Evolutionary conservation across 257 asterid species (phyloP), one percentile per base, ranked within the genome.

Genomic region (Coffea eugenioides): DNA sequence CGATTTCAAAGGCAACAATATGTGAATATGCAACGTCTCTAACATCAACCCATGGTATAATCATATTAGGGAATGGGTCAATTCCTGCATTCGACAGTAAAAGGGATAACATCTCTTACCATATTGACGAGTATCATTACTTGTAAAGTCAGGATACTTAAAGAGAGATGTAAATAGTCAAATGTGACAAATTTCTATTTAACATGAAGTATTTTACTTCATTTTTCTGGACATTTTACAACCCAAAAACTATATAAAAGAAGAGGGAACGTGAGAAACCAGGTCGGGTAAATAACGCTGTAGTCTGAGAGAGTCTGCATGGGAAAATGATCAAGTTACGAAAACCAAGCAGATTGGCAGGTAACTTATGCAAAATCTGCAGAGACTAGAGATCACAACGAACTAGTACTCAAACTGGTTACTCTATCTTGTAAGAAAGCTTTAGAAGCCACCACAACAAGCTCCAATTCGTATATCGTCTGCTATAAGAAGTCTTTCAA

Each of bases 11-110:
- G 45, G 95, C 95, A 7, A 88, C 79, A 88, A 92, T 81, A 71
- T 91, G 97, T 31, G 97, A 92, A 62, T 85, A 39, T 8, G 93
- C 97, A 51, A 91, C 97, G 81, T 92, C 97, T 77, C 81, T 91
- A 15, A 92, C 97, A 67, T 91, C 83, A 8, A 90, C 89, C 92
- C 90, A 87, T 67, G 91, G 88, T 75, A 77, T 54, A 21, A 84
- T 46, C 18, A 75, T 57, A 79, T 88, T 88, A 45, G 90, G 71
- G 6, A 21, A 41, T 25, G 82, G 54, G 27, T 71, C 71, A 71
- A 77, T 49, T 86, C 94, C 94, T 75, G 78, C 78, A 39, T 16
- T 56, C 25, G 16, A 41, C 43, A 65, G 21, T 65, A 0, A 10
- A 18, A 20, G n/a, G 39, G 12, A 25, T n/a, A 62, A 25, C 11